Evolutionary conservation across 1,139 yeast genomes (phyloP).

Genomic region (Fermentozyma sake): DNA sequence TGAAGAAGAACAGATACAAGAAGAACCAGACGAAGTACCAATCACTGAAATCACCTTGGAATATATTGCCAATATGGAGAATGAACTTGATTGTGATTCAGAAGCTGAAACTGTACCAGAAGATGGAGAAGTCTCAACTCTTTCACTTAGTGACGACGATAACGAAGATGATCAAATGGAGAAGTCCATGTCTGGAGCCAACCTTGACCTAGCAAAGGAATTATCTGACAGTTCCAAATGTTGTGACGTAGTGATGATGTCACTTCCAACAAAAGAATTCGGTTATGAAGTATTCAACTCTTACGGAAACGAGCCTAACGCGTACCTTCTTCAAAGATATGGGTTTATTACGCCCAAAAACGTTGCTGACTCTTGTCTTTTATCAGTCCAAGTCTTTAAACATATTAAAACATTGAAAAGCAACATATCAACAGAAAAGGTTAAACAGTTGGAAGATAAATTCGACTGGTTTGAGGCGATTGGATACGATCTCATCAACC

Average conservation of each 20-base stretch:
- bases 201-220: conserved; percentile 26
- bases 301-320: conserved; percentile 67
- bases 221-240: conserved; percentile 38
- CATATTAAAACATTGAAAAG: conserved; percentile 30
- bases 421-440: conserved; percentile 17
- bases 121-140: conserved; percentile 21
- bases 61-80: conserved; percentile 29
- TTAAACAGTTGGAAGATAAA: conserved; percentile 37
- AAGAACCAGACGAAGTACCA: conserved; percentile 12
- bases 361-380: conserved; percentile 51
- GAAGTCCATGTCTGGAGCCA: conserved; percentile 5
- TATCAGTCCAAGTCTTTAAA: conserved; percentile 49
- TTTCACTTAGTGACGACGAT: conserved; percentile 19
- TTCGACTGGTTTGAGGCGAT: conserved; percentile 60
- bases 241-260: conserved; percentile 52
- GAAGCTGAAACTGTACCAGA: conserved; percentile 27
- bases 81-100: conserved; percentile 16
- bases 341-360: conserved; percentile 65
- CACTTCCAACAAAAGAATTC: conserved; percentile 36
- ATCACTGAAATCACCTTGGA: conserved; percentile 34
- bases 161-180: conserved; percentile 5
- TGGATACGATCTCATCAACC: conserved; percentile 46
- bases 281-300: conserved; percentile 64
- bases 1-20: conserved; percentile 12
- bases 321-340: conserved; percentile 64